These are phyloP conservation scores for Camelina hispida DNA, from an alignment of 345 rosid species.

Conservation along the genomic window DNA sequence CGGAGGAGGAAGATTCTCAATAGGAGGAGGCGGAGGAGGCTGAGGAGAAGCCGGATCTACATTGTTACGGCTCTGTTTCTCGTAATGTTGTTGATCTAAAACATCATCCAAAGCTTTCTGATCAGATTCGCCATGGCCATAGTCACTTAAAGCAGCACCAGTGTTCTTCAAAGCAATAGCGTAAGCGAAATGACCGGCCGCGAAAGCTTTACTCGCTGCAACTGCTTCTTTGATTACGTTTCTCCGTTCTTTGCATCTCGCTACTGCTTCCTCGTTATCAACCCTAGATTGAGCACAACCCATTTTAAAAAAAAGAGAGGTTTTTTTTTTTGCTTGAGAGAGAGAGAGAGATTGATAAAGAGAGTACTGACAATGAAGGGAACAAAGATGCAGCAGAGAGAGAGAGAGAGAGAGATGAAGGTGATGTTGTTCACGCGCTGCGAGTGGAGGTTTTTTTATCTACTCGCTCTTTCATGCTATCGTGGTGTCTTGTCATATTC, in stretches of 20 bases:
- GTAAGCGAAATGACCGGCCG: constrained; percentile 82
- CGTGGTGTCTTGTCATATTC: constrained; percentile 40
- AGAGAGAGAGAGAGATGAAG: background rate
- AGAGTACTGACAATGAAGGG: constrained; percentile 19
- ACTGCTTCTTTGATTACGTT: constrained; percentile 88
- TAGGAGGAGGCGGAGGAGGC: constrained; percentile 68
- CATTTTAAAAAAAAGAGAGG: constrained; percentile 43
- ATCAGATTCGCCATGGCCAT: constrained; percentile 79
- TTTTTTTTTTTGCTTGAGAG: background rate
- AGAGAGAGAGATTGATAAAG: background rate
- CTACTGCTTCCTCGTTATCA: constrained; percentile 86
- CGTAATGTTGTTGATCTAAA: constrained; percentile 33
- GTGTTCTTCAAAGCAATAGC: constrained; percentile 74
- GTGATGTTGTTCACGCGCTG: constrained; percentile 24
- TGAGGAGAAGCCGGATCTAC: constrained; percentile 49
- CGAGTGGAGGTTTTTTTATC: constrained; percentile 15
- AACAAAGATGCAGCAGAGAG: constrained; percentile 38
- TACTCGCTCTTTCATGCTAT: constrained; percentile 46
- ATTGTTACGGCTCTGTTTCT: constrained; percentile 35
- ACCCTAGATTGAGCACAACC: constrained; percentile 93
- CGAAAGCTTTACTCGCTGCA: constrained; percentile 75
- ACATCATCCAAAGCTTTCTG: constrained; percentile 36
- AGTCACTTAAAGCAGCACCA: constrained; percentile 92
- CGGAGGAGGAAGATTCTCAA: constrained; percentile 68
- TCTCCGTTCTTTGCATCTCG: constrained; percentile 80